Evolutionary conservation across 495 filamentous ascomycete genomes (phyloP).

Genomic region (Jackrogersella minutella): DNA sequence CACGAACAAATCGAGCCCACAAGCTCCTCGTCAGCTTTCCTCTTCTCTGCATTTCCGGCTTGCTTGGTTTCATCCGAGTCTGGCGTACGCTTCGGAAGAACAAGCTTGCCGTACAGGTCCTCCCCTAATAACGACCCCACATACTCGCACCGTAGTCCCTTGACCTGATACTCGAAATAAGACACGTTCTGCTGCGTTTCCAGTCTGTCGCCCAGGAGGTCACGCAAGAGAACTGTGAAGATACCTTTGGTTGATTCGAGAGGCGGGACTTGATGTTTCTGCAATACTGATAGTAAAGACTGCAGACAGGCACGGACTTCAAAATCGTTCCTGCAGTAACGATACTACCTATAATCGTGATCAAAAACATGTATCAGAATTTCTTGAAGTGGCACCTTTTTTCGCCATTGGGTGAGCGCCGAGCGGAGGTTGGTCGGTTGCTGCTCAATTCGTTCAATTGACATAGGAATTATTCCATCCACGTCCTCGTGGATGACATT

Average conservation of each 20-base stretch:
- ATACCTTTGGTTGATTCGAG: neutral
- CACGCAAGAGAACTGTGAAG: conserved; percentile 13
- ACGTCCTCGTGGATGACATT: conserved; percentile 54
- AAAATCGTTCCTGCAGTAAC: too few species aligned
- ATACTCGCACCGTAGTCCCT: neutral
- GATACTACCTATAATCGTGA: conserved; percentile 56
- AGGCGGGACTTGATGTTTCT: neutral
- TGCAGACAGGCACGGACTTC: too few species aligned
- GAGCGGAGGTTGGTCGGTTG: conserved; percentile 4
- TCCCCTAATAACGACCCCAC: conserved; percentile 16
- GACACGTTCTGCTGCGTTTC: neutral
- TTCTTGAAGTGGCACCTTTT: neutral
- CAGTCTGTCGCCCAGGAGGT: conserved; percentile 3
- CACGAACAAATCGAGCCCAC: conserved; percentile 5
- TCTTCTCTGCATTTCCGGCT: neutral
- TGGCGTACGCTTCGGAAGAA: neutral
- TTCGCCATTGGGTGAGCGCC: conserved; percentile 9
- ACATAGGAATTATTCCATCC: conserved; percentile 24
- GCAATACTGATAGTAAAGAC: neutral
- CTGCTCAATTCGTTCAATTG: conserved; percentile 33
- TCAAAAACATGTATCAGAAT: conserved; percentile 52
- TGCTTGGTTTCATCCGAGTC: neutral
- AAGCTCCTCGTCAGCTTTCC: neutral
- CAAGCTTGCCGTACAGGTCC: conserved; percentile 8
- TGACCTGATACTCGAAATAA: neutral